Percentiles rank a stretch among this genome's conserved stretches.
These are phyloP conservation scores for Citrus australasica DNA, from an alignment of 345 rosid species.

Conservation along the genomic window DNA sequence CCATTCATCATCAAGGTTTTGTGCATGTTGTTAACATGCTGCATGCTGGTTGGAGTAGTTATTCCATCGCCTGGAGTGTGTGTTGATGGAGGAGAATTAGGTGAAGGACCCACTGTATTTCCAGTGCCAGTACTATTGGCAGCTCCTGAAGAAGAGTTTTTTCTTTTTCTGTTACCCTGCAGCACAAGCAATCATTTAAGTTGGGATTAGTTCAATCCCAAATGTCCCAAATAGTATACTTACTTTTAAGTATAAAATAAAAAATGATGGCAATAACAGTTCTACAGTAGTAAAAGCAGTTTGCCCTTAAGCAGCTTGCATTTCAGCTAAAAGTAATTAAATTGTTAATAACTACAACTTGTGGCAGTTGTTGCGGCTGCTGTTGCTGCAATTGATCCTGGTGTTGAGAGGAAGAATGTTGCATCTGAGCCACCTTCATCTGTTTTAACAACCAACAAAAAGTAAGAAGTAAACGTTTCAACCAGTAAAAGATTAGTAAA, in stretches of 20 bases:
- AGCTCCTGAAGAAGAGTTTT: constrained; percentile 60
- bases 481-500: not conserved
- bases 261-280: not conserved
- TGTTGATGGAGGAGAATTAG: constrained; percentile 64
- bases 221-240: not conserved
- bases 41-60: constrained; percentile 38
- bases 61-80: constrained; percentile 68
- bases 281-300: not conserved
- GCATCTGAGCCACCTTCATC: constrained; percentile 54
- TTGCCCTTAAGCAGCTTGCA: constrained; percentile 11
- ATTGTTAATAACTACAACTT: constrained; percentile 31
- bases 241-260: not conserved
- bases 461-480: constrained; percentile 1
- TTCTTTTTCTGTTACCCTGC: constrained; percentile 58
- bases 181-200: constrained; percentile 6
- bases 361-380: constrained; percentile 38
- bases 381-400: constrained; percentile 47
- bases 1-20: constrained; percentile 44
- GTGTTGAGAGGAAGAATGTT: constrained; percentile 51
- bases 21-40: constrained; percentile 33
- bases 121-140: constrained; percentile 67
- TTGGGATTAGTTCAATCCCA: constrained; percentile 4
- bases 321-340: constrained; percentile 4
- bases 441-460: constrained; percentile 22
- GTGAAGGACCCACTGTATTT: constrained; percentile 56